Percentiles rank a stretch among this genome's conserved stretches.
phyloP scores from a whole-genome alignment of 2,329 filamentous ascomycete species.

The Diplodia corticola region DNA sequence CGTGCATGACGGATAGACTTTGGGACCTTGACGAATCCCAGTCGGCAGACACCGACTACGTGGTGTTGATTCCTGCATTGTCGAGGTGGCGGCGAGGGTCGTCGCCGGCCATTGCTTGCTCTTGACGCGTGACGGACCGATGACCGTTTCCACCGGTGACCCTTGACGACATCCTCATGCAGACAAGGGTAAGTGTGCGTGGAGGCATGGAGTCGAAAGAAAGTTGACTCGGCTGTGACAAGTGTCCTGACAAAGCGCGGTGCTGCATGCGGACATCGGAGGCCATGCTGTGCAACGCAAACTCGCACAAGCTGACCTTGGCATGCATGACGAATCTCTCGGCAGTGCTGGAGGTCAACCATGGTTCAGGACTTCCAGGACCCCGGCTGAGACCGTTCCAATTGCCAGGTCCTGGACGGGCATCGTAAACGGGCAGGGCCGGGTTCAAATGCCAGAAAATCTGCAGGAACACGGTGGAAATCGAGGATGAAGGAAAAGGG shows the following conservation, averaged over 20 bases:
- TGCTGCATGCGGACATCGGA: neutral
- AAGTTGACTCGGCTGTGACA: neutral
- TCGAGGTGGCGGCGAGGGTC: neutral
- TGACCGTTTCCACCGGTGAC: neutral
- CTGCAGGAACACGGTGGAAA: slow-evolving; percentile 19
- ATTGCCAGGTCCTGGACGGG: neutral
- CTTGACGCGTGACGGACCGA: neutral
- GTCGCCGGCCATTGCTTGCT: neutral
- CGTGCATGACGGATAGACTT: neutral
- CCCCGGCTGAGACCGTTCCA: slow-evolving; percentile 17
- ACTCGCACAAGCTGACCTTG: neutral
- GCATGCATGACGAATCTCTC: slow-evolving; percentile 10
- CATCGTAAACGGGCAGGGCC: neutral
- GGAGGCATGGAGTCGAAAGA: slow-evolving; percentile 1
- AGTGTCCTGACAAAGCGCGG: neutral
- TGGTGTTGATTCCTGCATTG: neutral
- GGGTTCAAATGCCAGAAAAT: neutral
- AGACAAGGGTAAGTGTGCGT: neutral
- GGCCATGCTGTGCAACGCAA: neutral
- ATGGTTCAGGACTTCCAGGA: slow-evolving; percentile 1
- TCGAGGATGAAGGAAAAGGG: neutral
- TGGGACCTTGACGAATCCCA: neutral
- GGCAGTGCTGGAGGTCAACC: slow-evolving; percentile 1
- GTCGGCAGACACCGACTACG: neutral
- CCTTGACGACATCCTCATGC: neutral